Evolutionary conservation across 2,329 filamentous ascomycete species (phyloP).

Genomic region (Pseudopyricularia javanii): DNA sequence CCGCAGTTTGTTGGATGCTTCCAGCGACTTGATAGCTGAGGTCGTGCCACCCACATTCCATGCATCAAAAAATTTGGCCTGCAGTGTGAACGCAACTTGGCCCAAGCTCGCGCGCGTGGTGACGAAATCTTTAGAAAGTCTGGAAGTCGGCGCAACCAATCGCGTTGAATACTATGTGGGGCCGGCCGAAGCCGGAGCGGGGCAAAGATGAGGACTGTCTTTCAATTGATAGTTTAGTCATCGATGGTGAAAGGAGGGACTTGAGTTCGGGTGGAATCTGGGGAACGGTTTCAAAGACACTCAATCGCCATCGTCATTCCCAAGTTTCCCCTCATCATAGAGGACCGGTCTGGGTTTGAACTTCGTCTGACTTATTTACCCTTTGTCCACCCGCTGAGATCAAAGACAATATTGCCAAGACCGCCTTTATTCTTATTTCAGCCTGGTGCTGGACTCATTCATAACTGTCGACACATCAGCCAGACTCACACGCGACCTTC

Average conservation of each 20-base stretch:
- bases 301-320: background rate
- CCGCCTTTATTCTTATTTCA: background rate
- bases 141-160: background rate
- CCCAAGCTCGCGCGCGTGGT: background rate
- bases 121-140: background rate
- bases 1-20: background rate
- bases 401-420: background rate
- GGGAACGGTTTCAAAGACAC: background rate
- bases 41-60: background rate
- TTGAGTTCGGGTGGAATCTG: slow-evolving; percentile 1
- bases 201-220: too few relatives aligned
- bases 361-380: background rate
- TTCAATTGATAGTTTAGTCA: background rate
- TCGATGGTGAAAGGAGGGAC: background rate
- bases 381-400: background rate
- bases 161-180: background rate
- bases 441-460: background rate
- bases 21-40: background rate
- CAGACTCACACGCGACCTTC: background rate
- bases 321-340: background rate
- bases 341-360: background rate
- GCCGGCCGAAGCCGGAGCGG: background rate
- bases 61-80: background rate
- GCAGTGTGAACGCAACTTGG: background rate
- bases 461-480: background rate